phyloP scores from a whole-genome alignment of 192 early-diverging fungal species.

The Helicostylum pulchrum region DNA sequence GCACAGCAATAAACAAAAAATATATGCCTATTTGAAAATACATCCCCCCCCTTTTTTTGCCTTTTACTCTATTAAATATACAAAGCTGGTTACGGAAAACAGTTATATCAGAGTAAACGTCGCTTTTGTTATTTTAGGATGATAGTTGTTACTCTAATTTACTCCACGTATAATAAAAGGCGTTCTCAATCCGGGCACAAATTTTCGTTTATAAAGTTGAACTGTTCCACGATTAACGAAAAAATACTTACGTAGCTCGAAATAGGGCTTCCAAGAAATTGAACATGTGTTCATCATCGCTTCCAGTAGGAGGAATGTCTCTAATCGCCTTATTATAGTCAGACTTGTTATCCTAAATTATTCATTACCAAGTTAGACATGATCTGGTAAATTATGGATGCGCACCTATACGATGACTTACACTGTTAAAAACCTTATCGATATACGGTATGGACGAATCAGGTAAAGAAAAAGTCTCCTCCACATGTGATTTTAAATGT shows the following conservation, averaged over 20 bases:
- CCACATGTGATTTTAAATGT: conserved; percentile 3
- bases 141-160: too few relatives aligned
- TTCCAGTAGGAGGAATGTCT: conserved; percentile 1
- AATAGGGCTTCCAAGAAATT: neutral
- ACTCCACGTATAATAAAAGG: too few relatives aligned
- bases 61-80: too few relatives aligned
- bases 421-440: conserved; percentile 3
- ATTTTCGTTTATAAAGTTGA: too few relatives aligned
- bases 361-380: neutral
- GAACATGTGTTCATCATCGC: neutral
- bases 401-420: conserved; percentile 1
- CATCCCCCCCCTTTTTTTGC: too few relatives aligned
- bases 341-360: conserved; percentile 2
- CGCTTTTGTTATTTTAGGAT: too few relatives aligned
- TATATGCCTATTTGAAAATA: too few relatives aligned
- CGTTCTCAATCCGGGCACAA: too few relatives aligned
- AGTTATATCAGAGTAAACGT: too few relatives aligned
- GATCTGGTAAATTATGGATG: neutral
- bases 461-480: neutral
- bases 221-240: conserved; percentile 1
- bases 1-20: too few relatives aligned
- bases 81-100: too few relatives aligned
- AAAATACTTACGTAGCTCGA: conserved; percentile 8
- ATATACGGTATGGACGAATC: neutral
- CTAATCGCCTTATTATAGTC: conserved; percentile 1